These are phyloP conservation scores for Murraya paniculata DNA, from an alignment of 345 rosid genomes.

Conservation along the genomic window DNA sequence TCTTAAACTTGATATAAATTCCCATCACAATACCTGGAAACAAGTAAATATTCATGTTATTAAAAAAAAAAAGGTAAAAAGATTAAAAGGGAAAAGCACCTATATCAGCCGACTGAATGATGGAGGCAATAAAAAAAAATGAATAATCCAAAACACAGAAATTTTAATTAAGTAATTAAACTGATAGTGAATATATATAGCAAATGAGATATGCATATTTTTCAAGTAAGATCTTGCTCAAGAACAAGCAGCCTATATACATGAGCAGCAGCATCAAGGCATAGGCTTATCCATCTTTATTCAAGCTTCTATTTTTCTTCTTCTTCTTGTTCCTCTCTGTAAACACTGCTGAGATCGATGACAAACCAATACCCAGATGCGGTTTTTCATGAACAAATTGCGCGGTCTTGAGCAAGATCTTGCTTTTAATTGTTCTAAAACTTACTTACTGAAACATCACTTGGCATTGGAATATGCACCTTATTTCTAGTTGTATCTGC, in stretches of 20 bases:
- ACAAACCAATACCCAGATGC: slow-evolving; percentile 18
- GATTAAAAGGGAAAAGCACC: no score
- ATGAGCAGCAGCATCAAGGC: slow-evolving; percentile 24
- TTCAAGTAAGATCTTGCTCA: slow-evolving; percentile 11
- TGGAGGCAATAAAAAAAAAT: no score
- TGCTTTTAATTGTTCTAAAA: background rate
- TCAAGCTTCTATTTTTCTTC: background rate
- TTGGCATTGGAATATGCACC: background rate
- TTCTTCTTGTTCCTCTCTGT: no score
- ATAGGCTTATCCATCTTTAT: slow-evolving; percentile 9
- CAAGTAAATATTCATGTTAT: no score
- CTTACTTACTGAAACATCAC: background rate
- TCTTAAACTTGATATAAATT: no score
- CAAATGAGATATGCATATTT: background rate
- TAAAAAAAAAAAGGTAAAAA: no score
- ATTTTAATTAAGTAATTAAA: no score
- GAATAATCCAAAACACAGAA: no score
- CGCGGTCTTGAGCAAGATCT: slow-evolving; percentile 32
- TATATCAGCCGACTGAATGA: no score
- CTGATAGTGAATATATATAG: no score
- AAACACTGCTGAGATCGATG: background rate
- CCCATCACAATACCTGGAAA: no score
- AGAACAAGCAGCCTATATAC: slow-evolving; percentile 7
- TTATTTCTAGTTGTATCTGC: background rate
- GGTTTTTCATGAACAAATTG: slow-evolving; percentile 17